Evolutionary conservation across 2,329 filamentous ascomycete species (phyloP).

Genomic region (Colletotrichum somersetense): DNA sequence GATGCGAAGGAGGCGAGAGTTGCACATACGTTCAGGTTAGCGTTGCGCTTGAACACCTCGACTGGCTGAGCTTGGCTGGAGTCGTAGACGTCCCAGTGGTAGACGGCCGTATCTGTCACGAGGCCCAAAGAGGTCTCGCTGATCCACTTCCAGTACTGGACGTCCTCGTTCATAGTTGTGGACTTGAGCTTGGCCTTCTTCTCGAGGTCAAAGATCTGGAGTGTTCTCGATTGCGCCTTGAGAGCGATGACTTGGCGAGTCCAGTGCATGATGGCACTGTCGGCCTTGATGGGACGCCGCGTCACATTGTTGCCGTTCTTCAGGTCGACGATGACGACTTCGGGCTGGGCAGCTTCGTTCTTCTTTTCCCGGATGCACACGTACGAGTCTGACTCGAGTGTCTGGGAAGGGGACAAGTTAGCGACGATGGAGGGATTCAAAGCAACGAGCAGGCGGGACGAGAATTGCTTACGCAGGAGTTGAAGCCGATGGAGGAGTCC

Average conservation of each 20-base stretch:
- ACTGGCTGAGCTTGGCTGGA: conserved; percentile 81
- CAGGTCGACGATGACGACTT: conserved; percentile 97
- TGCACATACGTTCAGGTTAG: conserved; percentile 83
- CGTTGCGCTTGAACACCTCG: conserved; percentile 95
- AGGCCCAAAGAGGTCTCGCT: conserved; percentile 89
- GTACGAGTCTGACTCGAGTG: conserved; percentile 96
- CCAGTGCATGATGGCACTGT: conserved; percentile 99
- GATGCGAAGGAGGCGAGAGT: neutral
- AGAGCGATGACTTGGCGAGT: conserved; percentile 94
- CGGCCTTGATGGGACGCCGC: conserved; percentile 95
- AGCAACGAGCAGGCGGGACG: conserved; percentile 62
- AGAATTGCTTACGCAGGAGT: conserved; percentile 75
- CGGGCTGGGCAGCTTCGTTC: conserved; percentile 83
- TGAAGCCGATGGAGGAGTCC: conserved; percentile 76
- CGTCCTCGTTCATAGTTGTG: conserved; percentile 94
- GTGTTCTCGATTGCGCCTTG: conserved; percentile 91
- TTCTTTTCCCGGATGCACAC: conserved; percentile 97
- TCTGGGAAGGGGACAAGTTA: conserved; percentile 83
- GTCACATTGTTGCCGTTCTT: conserved; percentile 98
- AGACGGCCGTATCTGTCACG: conserved; percentile 91
- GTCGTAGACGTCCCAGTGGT: conserved; percentile 98
- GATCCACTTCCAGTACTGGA: conserved; percentile 99
- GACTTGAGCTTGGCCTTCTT: conserved; percentile 97
- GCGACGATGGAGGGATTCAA: conserved; percentile 71
- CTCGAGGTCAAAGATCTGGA: conserved; percentile 97